phyloP scores from a whole-genome alignment of 225 moss, liverwort and hornwort genomes.

The Bryoerythrophyllum caledonicum region DNA sequence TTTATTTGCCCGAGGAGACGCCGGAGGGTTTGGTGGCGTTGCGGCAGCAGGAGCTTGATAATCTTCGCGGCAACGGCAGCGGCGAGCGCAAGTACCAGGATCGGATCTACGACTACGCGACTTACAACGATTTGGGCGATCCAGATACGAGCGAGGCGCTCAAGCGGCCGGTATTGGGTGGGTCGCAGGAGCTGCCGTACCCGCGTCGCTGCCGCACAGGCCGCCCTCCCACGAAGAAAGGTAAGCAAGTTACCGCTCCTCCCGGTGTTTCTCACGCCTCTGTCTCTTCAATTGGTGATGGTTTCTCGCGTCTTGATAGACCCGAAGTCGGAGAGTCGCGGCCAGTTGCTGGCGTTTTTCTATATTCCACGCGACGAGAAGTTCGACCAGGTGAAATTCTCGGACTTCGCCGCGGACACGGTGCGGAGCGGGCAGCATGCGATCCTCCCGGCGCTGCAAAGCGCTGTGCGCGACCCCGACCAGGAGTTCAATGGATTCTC shows the following conservation, averaged over 20 bases:
- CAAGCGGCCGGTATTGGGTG: constrained; percentile 58
- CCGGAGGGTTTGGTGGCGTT: constrained; percentile 61
- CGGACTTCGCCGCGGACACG: constrained; percentile 56
- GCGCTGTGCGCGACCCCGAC: constrained; percentile 4
- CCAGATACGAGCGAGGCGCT: constrained; percentile 20
- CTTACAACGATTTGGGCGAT: constrained; percentile 73
- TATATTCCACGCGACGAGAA: constrained; percentile 78
- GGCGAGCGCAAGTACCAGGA: constrained; percentile 59
- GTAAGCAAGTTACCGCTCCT: constrained; percentile 1
- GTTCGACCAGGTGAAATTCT: constrained; percentile 64
- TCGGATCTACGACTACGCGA: constrained; percentile 74
- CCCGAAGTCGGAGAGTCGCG: constrained; percentile 58
- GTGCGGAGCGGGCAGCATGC: constrained; percentile 48
- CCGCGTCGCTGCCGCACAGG: constrained; percentile 76
- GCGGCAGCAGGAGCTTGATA: constrained; percentile 56
- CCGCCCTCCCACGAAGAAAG: constrained; percentile 35
- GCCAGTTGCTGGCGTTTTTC: constrained; percentile 28
- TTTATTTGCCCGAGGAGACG: constrained; percentile 71
- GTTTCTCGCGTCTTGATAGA: constrained; percentile 27
- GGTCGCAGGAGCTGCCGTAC: constrained; percentile 50
- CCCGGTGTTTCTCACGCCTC: background rate
- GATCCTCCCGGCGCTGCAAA: constrained; percentile 30
- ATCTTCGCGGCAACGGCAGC: constrained; percentile 50
- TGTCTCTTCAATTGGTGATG: background rate
- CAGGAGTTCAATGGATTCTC: constrained; percentile 41